A percentile compares a stretch with the other conserved stretches of the same genome.
Evolutionary conservation across 768 basidiomycete species (phyloP).

Genomic region (Favolaschia claudopus): DNA sequence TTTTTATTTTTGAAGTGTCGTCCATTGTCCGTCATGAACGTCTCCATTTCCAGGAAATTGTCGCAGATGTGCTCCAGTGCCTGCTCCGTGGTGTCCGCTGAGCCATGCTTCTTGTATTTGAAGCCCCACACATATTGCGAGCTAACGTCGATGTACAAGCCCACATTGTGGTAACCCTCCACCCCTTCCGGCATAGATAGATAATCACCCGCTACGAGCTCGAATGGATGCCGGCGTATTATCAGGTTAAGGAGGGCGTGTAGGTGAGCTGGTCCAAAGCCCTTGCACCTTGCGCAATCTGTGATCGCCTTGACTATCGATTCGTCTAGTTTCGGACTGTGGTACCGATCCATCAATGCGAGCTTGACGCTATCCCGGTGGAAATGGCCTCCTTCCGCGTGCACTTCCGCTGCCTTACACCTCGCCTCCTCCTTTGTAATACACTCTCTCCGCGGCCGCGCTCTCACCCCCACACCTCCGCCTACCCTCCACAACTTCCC

Average conservation of each 20-base stretch:
- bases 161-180: constrained; percentile 24
- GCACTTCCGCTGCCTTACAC: constrained; percentile 8
- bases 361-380: constrained; percentile 19
- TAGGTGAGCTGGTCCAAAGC: constrained; percentile 30
- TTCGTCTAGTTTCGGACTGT: constrained; percentile 7
- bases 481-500: constrained; percentile 11
- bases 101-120: constrained; percentile 13
- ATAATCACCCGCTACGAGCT: constrained; percentile 23
- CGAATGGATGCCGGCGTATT: constrained; percentile 25
- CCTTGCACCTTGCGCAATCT: constrained; percentile 28
- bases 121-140: constrained; percentile 29
- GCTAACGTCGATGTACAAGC: constrained; percentile 23
- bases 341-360: constrained; percentile 14
- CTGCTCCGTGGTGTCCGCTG: not conserved
- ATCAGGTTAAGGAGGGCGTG: constrained; percentile 19
- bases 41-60: constrained; percentile 14
- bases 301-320: constrained; percentile 15
- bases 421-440: constrained; percentile 2
- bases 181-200: constrained; percentile 22
- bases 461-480: not conserved
- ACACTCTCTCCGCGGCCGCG: constrained; percentile 9
- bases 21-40: constrained; percentile 36
- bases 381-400: constrained; percentile 2
- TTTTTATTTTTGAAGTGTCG: constrained; percentile 30
- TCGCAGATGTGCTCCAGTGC: constrained; percentile 25